Evolutionary conservation across 164 flowering plant genomes (phyloP).

Genomic region (Tetrastigma voinierianum): DNA sequence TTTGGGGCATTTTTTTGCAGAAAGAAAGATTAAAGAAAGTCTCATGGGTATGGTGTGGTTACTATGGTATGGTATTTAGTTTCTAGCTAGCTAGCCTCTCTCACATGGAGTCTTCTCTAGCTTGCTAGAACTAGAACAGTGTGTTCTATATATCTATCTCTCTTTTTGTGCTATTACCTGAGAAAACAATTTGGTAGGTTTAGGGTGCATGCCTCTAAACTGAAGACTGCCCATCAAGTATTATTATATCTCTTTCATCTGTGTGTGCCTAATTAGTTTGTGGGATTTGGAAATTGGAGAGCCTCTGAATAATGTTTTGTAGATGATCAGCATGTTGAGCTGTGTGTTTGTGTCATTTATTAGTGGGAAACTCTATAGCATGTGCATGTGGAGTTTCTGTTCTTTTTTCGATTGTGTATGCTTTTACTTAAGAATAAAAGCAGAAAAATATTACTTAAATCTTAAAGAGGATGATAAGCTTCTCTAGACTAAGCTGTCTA

Average conservation of each 20-base stretch:
- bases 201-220: slow-evolving; percentile 1
- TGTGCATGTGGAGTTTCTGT: slow-evolving; percentile 23
- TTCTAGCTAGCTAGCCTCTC: slow-evolving; percentile 14
- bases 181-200: slow-evolving; percentile 4
- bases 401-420: slow-evolving; percentile 17
- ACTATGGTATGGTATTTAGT: slow-evolving; percentile 9
- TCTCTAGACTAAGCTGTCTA: slow-evolving; percentile 19
- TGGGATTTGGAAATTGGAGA: slow-evolving; percentile 7
- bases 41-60: background rate
- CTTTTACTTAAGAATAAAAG: slow-evolving; percentile 13
- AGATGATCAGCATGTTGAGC: background rate
- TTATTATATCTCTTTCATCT: no score
- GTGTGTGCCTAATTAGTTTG: background rate
- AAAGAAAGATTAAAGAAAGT: no score
- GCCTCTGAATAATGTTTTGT: slow-evolving; percentile 13
- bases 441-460: slow-evolving; percentile 1
- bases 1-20: background rate
- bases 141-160: background rate
- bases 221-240: background rate
- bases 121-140: slow-evolving; percentile 9
- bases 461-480: slow-evolving; percentile 23
- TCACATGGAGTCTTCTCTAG: background rate
- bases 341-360: slow-evolving; percentile 4
- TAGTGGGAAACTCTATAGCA: slow-evolving; percentile 15
- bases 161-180: background rate